Evolutionary conservation across 2,329 filamentous ascomycete genomes (phyloP), one percentile per base, ranked within the genome.

Genomic region (Camillea tinctor): DNA sequence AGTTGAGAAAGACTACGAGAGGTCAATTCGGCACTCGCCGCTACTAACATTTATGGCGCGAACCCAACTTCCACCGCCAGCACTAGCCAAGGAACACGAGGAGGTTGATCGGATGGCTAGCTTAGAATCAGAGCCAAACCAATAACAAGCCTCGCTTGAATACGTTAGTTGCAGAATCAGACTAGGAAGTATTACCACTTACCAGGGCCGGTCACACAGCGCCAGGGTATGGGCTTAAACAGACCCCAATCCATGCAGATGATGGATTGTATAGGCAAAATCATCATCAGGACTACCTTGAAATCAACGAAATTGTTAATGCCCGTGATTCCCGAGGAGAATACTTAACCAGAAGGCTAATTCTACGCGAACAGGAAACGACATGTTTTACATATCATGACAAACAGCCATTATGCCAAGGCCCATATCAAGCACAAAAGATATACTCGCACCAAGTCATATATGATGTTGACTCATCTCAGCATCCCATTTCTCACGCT

Each of bases 261-360:
- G 70, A 73, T 20, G 54, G 62, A 19, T 64, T 64, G 4, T 75
- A 74, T 55, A 69, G 72, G 30, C 66, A 67, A 55, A 68, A 66
- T 17, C 68, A 66, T 56, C 68, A 64, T 15, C 72, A 71, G 51
- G 75, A 74, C 19, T 75, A 76, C 53, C 73, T 73, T 52, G 71
- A 69, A 6, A 67, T 69, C 19, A 11, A 55, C 19, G 54, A 55
- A 19, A 19, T 55, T 2, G 22, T 55, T 11, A 36, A n/a, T 19
- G 40, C 50, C 17, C 54, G 54, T 13, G 54, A 55, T 26, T 48
- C 21, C 4, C 54, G 48, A 23, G 54, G 54, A 17, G 54, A 55
- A 20, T 55, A 55, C 22, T 55, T 23, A 13, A 49, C 50, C 21
- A n/a, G 54, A 7, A 19, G 54, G 21, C 54, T 40, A 22, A 30